These are phyloP conservation scores for Diophrys sp. DNA, from an alignment of 73 alveolate species.

Conservation along the genomic window DNA sequence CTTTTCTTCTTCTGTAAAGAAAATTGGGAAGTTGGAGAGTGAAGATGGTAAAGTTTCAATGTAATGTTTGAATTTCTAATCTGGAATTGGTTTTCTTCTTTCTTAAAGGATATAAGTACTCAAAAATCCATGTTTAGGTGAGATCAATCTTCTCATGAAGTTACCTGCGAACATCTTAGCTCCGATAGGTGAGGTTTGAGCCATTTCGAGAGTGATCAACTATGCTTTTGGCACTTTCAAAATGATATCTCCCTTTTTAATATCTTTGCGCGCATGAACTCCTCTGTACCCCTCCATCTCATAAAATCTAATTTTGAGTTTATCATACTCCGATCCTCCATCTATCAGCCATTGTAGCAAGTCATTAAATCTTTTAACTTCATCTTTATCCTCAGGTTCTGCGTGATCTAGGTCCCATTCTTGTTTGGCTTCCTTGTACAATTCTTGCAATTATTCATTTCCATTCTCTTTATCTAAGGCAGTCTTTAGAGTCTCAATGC, in stretches of 20 bases:
- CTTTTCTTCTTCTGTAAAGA: slow-evolving; percentile 86
- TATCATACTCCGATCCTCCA: slow-evolving; percentile 71
- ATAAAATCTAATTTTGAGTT: slow-evolving; percentile 68
- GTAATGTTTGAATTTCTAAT: slow-evolving; percentile 75
- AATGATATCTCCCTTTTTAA: slow-evolving; percentile 55
- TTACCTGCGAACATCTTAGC: slow-evolving; percentile 74
- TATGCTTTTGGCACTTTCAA: slow-evolving; percentile 84
- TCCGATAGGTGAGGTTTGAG: slow-evolving; percentile 74
- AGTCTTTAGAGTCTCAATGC: slow-evolving; percentile 78
- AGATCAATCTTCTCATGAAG: slow-evolving; percentile 68
- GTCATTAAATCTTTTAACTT: slow-evolving; percentile 38
- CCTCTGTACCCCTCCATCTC: slow-evolving; percentile 84
- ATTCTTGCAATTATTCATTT: slow-evolving; percentile 32
- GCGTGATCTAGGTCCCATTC: slow-evolving; percentile 37
- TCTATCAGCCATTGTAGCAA: slow-evolving; percentile 59
- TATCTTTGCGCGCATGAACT: slow-evolving; percentile 74
- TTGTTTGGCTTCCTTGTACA: slow-evolving; percentile 22
- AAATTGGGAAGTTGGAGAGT: slow-evolving; percentile 86
- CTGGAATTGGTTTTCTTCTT: slow-evolving; percentile 53
- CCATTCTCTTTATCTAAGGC: slow-evolving; percentile 85
- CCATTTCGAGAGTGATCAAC: slow-evolving; percentile 91
- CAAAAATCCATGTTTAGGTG: slow-evolving; percentile 93
- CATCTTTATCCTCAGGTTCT: slow-evolving; percentile 51
- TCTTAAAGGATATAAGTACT: slow-evolving; percentile 84
- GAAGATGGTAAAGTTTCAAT: slow-evolving; percentile 85